Conservation (phyloP, 83 land plant genomes). For the Thuja plicata region DNA sequence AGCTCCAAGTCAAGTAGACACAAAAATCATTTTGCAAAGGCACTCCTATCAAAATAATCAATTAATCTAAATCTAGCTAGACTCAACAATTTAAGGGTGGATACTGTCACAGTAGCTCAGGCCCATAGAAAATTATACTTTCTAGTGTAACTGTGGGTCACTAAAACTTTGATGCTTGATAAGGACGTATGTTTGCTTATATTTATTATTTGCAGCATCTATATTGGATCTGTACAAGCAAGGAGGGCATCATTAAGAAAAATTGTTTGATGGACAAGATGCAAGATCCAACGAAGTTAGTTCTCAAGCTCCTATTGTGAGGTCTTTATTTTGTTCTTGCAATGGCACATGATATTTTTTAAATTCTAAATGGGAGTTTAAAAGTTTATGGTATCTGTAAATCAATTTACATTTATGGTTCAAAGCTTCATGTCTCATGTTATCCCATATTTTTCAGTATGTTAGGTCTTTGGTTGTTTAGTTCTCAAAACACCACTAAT, state of each 20-base stretch:
- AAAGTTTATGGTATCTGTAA: too few species aligned
- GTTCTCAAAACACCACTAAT: neutral
- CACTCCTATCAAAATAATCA: neutral
- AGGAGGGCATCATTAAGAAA: slow-evolving; percentile 34
- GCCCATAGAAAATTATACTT: neutral
- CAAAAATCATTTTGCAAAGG: neutral
- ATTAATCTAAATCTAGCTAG: neutral
- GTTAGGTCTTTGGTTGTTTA: neutral
- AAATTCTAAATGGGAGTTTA: neutral
- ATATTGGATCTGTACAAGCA: slow-evolving; percentile 25
- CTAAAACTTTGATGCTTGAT: neutral
- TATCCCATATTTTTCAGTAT: neutral
- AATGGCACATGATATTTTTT: neutral
- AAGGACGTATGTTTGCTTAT: neutral
- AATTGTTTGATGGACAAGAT: slow-evolving; percentile 38
- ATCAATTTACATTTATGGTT: neutral
- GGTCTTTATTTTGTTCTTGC: slow-evolving; percentile 7
- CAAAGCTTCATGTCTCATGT: neutral
- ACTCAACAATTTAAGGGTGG: neutral
- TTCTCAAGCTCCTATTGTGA: slow-evolving; percentile 4
- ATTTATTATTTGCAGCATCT: slow-evolving; percentile 1
- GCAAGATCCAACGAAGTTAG: slow-evolving; percentile 40
- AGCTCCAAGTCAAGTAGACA: neutral
- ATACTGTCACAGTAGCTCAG: neutral
- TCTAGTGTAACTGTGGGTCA: neutral